These are phyloP conservation scores for Sungouiozyma intestinalis DNA, from an alignment of 805 yeast genomes.

Conservation along the genomic window DNA sequence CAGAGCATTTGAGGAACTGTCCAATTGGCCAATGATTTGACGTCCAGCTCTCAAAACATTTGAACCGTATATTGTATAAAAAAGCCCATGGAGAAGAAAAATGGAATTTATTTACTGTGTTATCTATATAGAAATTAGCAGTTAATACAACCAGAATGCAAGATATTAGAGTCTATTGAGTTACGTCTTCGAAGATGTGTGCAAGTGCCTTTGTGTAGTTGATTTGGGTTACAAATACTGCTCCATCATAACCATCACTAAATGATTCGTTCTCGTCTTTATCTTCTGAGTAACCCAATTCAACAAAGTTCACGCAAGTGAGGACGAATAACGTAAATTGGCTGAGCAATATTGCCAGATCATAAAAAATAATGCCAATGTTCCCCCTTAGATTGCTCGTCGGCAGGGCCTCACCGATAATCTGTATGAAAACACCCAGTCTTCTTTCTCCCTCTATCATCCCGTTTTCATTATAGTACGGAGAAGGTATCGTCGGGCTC, in stretches of 20 bases:
- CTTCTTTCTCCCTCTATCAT: constrained; percentile 22
- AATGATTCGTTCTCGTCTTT: constrained; percentile 6
- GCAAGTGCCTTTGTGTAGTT: constrained; percentile 23
- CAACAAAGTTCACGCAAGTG: constrained; percentile 21
- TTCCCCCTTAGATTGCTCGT: constrained; percentile 26
- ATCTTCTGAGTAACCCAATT: constrained; percentile 11
- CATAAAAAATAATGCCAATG: constrained; percentile 21
- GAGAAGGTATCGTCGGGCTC: constrained; percentile 23
- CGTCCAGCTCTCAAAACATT: neutral
- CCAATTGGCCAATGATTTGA: constrained; percentile 49
- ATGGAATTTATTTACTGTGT: neutral
- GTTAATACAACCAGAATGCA: neutral
- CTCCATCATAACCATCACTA: constrained; percentile 40
- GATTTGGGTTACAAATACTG: constrained; percentile 28
- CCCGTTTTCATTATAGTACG: constrained; percentile 18
- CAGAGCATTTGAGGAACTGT: constrained; percentile 65
- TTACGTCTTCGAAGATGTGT: neutral
- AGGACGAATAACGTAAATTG: constrained; percentile 17
- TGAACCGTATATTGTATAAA: neutral
- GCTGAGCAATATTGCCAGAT: constrained; percentile 21
- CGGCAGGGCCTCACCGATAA: constrained; percentile 38
- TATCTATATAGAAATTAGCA: neutral
- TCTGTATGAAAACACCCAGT: constrained; percentile 34
- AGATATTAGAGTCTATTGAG: neutral
- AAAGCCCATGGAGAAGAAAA: no score